These are phyloP conservation scores for Oldenlandia corymbosa DNA, from an alignment of 257 asterid genomes.

Conservation along the genomic window DNA sequence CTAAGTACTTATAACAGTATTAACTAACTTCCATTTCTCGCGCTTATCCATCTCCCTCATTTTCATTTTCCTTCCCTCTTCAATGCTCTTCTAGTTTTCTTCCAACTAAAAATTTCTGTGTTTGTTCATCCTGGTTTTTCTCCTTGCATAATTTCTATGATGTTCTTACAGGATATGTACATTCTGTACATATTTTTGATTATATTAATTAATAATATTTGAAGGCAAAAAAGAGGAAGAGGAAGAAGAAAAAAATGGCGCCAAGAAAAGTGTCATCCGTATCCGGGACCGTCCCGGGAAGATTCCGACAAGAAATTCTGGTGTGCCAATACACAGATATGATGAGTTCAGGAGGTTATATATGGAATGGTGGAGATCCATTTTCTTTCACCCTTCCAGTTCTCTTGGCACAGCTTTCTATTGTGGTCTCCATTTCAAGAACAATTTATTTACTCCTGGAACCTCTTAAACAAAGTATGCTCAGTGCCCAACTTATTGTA, in stretches of 20 bases:
- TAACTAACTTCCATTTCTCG: constrained; percentile 12
- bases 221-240: neutral
- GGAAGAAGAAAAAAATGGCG: neutral
- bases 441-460: constrained; percentile 21
- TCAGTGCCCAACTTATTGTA: constrained; percentile 60
- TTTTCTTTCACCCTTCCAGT: constrained; percentile 34
- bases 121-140: neutral
- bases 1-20: neutral
- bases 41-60: constrained; percentile 11
- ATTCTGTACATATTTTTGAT: neutral
- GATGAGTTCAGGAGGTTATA: constrained; percentile 35
- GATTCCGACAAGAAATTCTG: constrained; percentile 26
- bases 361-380: constrained; percentile 43
- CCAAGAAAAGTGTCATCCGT: constrained; percentile 8
- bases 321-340: constrained; percentile 35
- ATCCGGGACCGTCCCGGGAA: constrained; percentile 36
- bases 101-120: neutral
- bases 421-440: constrained; percentile 27
- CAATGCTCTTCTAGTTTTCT: neutral
- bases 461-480: constrained; percentile 48
- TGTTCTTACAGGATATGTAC: neutral
- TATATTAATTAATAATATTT: neutral
- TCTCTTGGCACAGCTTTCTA: constrained; percentile 29
- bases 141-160: neutral
- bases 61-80: neutral